Evolutionary conservation across 2,329 filamentous ascomycete species (phyloP), one percentile per base, ranked within the genome.

Genomic region (Fusarium ambrosium): DNA sequence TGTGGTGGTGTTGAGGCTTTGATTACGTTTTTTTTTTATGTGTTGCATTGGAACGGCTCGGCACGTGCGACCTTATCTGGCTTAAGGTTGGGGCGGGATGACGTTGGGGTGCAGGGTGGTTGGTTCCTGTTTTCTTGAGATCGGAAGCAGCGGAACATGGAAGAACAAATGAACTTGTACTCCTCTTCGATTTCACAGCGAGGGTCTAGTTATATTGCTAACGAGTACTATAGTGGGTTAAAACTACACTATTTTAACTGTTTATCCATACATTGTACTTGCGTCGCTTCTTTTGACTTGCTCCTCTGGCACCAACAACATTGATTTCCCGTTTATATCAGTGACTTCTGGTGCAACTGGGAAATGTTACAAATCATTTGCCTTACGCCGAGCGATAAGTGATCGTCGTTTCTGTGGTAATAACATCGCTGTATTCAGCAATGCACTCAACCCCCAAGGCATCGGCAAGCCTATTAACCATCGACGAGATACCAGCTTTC

Each of bases 11-110:
- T 55, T 58, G 55, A 58, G 55, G 34, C 11, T 55, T 55, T 55
- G 55, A 6, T 24, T 37, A 18, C 24, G 10, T 20, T 36, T 58
- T 58, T 58, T 56, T 34, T 56, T 36, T 56, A 22, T 36, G 32
- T 20, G 39, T 29, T 11, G 58, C 20, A 51, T 20, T 14, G 14
- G 9, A 34, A 43, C 66, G 61, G 70, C 24, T 51, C 56, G 61
- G 48, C 39, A 70, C 56, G 61, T 20, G 13, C 2, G 61, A 32
- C 51, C 60, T 71, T 72, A 58, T 64, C 27, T 29, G 0, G 37
- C 41, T 62, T 71, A 67, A 70, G 51, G 70, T 73, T 73, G 4
- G 43, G 56, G 51, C 32, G 2, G n/a, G 27, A 55, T 55, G 51
- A 55, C 51, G 51, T 55, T 55, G 27, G 27, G 51, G 6, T 32